These are phyloP conservation scores for Aureobasidium sp. DNA, from an alignment of 2,329 filamentous ascomycete genomes.

Conservation along the genomic window DNA sequence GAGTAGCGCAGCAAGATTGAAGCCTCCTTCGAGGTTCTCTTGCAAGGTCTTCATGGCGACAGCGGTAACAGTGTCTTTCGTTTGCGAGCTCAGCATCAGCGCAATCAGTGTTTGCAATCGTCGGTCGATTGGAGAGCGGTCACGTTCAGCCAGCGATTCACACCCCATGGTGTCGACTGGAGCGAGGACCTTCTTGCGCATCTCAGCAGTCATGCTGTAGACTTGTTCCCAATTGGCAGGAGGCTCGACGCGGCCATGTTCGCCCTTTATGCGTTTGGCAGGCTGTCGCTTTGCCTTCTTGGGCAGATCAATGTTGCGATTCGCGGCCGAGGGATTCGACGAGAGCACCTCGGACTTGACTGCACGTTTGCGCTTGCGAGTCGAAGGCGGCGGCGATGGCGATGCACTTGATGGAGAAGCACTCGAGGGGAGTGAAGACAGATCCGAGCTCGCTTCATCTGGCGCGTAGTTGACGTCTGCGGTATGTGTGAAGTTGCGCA, in stretches of 20 bases:
- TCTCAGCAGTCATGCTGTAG: constrained; percentile 68
- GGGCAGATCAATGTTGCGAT: constrained; percentile 16
- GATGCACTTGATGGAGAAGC: not conserved
- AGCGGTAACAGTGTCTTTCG: constrained; percentile 85
- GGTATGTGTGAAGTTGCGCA: constrained; percentile 20
- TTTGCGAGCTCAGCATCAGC: constrained; percentile 87
- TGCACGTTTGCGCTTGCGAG: constrained; percentile 15
- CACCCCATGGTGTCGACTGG: constrained; percentile 98
- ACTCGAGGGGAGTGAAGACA: constrained; percentile 9
- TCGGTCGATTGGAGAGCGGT: constrained; percentile 47
- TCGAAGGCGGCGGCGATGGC: not conserved
- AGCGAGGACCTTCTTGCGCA: constrained; percentile 66
- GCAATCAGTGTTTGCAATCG: constrained; percentile 82
- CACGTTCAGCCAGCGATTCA: constrained; percentile 61
- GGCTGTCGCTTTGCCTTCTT: constrained; percentile 23
- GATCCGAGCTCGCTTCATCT: constrained; percentile 10
- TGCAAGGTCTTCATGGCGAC: constrained; percentile 75
- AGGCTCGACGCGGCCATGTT: constrained; percentile 36
- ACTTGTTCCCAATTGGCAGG: constrained; percentile 79
- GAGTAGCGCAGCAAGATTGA: constrained; percentile 73
- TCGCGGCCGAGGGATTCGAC: constrained; percentile 4
- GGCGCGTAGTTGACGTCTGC: constrained; percentile 12
- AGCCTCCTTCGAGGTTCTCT: constrained; percentile 57
- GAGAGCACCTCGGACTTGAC: constrained; percentile 16
- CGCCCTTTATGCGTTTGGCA: constrained; percentile 29